phyloP scores from a whole-genome alignment of 2,329 filamentous ascomycete genomes.

The Daldinia sp. region DNA sequence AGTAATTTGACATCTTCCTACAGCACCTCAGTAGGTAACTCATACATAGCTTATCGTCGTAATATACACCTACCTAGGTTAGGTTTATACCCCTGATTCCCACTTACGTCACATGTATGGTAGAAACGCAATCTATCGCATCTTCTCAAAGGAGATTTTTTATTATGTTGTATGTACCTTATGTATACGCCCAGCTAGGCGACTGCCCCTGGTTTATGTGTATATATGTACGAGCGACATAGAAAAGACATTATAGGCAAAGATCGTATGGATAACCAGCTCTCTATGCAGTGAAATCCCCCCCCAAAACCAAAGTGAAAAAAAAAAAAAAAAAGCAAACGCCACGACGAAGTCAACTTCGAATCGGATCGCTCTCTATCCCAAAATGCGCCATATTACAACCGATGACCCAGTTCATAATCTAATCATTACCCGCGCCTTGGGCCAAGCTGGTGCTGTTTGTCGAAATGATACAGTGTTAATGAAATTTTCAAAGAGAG shows the following conservation, averaged over 20 bases:
- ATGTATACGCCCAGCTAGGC: constrained; percentile 34
- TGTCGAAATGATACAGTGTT: constrained; percentile 29
- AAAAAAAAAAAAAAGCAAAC: constrained; percentile 17
- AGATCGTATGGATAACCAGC: constrained; percentile 39
- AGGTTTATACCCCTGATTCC: background rate
- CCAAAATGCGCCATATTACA: constrained; percentile 32
- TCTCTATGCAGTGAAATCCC: constrained; percentile 27
- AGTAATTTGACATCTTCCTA: background rate
- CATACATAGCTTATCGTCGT: background rate
- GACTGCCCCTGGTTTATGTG: constrained; percentile 7
- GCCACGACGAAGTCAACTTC: constrained; percentile 20
- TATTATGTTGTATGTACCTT: constrained; percentile 30
- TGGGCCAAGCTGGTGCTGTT: constrained; percentile 19
- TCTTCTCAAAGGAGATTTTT: constrained; percentile 23
- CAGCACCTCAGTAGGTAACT: too few relatives aligned
- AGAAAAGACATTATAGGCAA: constrained; percentile 42
- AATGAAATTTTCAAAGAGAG: constrained; percentile 40
- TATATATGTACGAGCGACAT: constrained; percentile 35
- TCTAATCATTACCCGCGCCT: constrained; percentile 31
- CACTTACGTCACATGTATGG: background rate
- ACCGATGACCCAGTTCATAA: constrained; percentile 36
- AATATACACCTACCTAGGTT: background rate
- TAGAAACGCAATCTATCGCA: background rate
- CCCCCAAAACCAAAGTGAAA: constrained; percentile 17
- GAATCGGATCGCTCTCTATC: constrained; percentile 25